Conservation (phyloP, 805 yeast genomes). For the Teunomyces atbi region DNA sequence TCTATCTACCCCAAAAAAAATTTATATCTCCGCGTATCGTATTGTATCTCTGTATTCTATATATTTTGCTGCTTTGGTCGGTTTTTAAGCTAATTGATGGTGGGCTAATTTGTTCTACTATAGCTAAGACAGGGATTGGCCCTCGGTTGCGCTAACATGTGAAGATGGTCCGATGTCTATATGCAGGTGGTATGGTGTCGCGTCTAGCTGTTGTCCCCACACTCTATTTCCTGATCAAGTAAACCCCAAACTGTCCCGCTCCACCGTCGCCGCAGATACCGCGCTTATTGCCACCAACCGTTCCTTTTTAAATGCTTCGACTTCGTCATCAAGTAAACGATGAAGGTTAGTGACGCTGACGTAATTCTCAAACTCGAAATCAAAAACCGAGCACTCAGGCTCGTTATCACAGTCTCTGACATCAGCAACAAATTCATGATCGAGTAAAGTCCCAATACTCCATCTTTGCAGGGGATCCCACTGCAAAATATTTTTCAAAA, state of each 20-base stretch:
- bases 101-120: too few relatives aligned
- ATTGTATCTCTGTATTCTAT: background rate
- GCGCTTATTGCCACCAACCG: background rate
- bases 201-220: background rate
- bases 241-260: background rate
- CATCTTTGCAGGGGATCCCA: slow-evolving; percentile 64
- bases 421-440: slow-evolving; percentile 51
- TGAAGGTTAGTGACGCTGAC: slow-evolving; percentile 16
- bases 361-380: slow-evolving; percentile 61
- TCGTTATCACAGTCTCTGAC: slow-evolving; percentile 60
- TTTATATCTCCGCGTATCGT: background rate
- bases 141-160: background rate
- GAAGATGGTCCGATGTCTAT: background rate
- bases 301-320: slow-evolving; percentile 17
- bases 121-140: too few relatives aligned
- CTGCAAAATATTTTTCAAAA: slow-evolving; percentile 53
- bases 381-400: slow-evolving; percentile 52
- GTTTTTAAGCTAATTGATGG: too few relatives aligned
- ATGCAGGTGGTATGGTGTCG: background rate
- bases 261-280: too few relatives aligned
- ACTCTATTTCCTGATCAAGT: background rate
- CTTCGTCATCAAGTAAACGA: slow-evolving; percentile 19
- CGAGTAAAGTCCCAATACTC: slow-evolving; percentile 54
- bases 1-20: background rate
- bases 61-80: too few relatives aligned